These are phyloP conservation scores for Cladosporium sp. DNA, from an alignment of 2,329 filamentous ascomycete species.

Conservation along the genomic window DNA sequence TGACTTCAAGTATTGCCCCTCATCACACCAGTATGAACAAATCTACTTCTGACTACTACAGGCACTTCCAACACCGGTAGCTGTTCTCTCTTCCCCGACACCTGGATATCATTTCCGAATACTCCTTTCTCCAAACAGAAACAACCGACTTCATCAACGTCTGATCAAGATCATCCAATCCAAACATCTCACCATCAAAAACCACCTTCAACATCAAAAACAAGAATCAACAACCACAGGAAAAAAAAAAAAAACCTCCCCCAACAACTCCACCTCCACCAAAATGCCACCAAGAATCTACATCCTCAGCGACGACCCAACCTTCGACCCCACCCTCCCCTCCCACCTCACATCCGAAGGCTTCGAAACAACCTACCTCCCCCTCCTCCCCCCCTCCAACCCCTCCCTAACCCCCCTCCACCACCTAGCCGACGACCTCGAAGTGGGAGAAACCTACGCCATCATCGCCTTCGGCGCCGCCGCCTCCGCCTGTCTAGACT, in stretches of 20 bases:
- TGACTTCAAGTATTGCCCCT: too few relatives aligned
- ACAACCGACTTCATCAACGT: too few relatives aligned
- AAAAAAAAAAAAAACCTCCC: too few relatives aligned
- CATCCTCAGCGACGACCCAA: constrained; percentile 26
- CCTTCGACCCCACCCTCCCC: constrained; percentile 36
- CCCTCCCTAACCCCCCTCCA: constrained; percentile 23
- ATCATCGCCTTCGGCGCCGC: constrained; percentile 38
- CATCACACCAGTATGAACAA: neutral
- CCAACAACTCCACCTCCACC: neutral
- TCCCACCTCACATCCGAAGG: constrained; percentile 39
- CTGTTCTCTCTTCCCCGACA: constrained; percentile 26
- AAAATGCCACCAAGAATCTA: constrained; percentile 19
- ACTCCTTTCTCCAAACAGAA: too few relatives aligned
- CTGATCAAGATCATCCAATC: too few relatives aligned
- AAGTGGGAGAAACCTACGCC: constrained; percentile 27
- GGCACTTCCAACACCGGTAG: constrained; percentile 11
- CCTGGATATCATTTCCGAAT: constrained; percentile 6
- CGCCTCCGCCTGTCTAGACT: constrained; percentile 36
- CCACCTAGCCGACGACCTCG: constrained; percentile 36
- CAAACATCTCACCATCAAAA: too few relatives aligned
- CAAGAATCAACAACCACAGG: too few relatives aligned
- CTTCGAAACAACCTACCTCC: constrained; percentile 38
- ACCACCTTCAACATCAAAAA: too few relatives aligned
- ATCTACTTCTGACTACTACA: neutral
- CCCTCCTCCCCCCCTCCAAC: constrained; percentile 29